Conservation (phyloP, 2,329 filamentous ascomycete species). For the Teratosphaeria pseudoeucalypti region DNA sequence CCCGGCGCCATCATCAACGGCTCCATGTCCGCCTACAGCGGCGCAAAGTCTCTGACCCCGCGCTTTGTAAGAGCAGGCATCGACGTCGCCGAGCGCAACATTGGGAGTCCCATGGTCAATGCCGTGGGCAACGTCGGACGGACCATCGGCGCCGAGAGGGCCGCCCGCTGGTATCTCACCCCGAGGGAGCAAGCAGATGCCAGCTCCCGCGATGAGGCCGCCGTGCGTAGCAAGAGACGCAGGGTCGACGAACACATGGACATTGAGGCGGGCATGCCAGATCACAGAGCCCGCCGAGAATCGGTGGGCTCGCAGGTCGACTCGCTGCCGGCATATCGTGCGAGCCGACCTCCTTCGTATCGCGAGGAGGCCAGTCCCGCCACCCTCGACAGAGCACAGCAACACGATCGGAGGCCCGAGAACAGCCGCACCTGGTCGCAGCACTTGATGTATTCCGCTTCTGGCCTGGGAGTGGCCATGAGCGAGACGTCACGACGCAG, state of each 20-base stretch:
- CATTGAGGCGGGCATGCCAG: constrained; percentile 29
- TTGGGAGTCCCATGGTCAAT: constrained; percentile 71
- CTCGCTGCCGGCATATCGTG: constrained; percentile 73
- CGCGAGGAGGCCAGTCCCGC: constrained; percentile 24
- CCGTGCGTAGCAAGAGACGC: constrained; percentile 29
- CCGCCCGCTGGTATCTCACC: constrained; percentile 71
- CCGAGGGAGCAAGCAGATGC: constrained; percentile 43
- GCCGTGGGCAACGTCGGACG: constrained; percentile 76
- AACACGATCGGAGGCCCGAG: constrained; percentile 19
- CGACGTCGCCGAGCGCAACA: constrained; percentile 80
- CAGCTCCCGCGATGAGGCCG: constrained; percentile 23
- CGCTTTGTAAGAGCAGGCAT: constrained; percentile 77
- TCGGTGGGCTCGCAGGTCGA: constrained; percentile 62
- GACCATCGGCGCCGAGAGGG: constrained; percentile 77
- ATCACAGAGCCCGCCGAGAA: constrained; percentile 34
- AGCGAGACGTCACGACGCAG: constrained; percentile 77
- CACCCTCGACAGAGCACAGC: constrained; percentile 14
- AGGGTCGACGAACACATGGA: constrained; percentile 38
- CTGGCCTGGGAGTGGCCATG: constrained; percentile 82
- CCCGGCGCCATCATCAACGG: constrained; percentile 67
- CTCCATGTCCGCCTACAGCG: constrained; percentile 74
- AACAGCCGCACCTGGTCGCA: constrained; percentile 58
- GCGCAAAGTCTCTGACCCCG: constrained; percentile 82
- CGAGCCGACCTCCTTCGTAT: constrained; percentile 42
- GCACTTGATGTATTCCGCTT: constrained; percentile 66